phyloP scores from a whole-genome alignment of 1,139 yeast genomes.

The Yamadazyma sp. region DNA sequence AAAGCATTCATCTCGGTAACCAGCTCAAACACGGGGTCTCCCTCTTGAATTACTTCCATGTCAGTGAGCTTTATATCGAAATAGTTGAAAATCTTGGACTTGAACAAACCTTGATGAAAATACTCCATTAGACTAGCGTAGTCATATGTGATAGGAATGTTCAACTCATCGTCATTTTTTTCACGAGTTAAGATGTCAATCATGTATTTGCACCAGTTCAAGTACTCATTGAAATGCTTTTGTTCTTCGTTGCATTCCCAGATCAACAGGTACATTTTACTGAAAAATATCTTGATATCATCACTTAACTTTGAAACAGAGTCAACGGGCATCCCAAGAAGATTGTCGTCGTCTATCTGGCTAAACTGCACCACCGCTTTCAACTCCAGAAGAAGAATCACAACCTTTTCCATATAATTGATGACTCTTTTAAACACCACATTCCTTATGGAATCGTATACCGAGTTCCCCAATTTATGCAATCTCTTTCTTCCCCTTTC shows the following conservation, averaged over 20 bases:
- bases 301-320: slow-evolving; percentile 27
- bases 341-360: slow-evolving; percentile 15
- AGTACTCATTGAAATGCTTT: slow-evolving; percentile 48
- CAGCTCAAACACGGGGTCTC: neutral
- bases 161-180: slow-evolving; percentile 31
- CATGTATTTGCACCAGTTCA: slow-evolving; percentile 47
- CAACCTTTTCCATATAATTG: slow-evolving; percentile 56
- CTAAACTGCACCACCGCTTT: slow-evolving; percentile 46
- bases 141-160: slow-evolving; percentile 19
- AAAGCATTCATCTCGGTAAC: neutral
- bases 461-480: slow-evolving; percentile 47
- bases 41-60: slow-evolving; percentile 3
- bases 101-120: slow-evolving; percentile 27
- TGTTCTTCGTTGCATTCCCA: slow-evolving; percentile 55
- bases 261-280: slow-evolving; percentile 38
- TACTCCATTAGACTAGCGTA: slow-evolving; percentile 30
- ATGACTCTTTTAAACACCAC: slow-evolving; percentile 50
- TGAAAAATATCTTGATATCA: slow-evolving; percentile 32
- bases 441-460: slow-evolving; percentile 51
- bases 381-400: slow-evolving; percentile 50
- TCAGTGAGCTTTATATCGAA: slow-evolving; percentile 20
- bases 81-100: slow-evolving; percentile 24
- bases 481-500: slow-evolving; percentile 69
- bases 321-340: slow-evolving; percentile 29
- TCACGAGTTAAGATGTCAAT: slow-evolving; percentile 38